Percentiles rank a stretch among this genome's conserved stretches.
These are phyloP conservation scores for Aspergillus sp. DNA, from an alignment of 2,329 filamentous ascomycete species.

Conservation along the genomic window DNA sequence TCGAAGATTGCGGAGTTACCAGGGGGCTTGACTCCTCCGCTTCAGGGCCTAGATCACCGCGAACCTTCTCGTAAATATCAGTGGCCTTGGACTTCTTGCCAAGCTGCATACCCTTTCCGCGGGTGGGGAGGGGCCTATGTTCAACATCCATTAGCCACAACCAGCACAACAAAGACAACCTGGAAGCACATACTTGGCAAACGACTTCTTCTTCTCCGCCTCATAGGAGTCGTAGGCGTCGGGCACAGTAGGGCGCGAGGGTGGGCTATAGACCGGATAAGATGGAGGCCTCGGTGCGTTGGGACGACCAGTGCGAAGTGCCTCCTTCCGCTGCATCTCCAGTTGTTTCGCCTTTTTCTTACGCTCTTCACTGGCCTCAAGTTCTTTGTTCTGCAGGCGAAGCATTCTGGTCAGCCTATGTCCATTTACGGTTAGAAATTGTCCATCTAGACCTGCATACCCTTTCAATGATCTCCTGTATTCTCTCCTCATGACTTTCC, in stretches of 20 bases:
- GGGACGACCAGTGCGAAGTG: slow-evolving; percentile 64
- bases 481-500: slow-evolving; percentile 98
- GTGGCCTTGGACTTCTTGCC: slow-evolving; percentile 98
- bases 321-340: slow-evolving; percentile 97
- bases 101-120: slow-evolving; percentile 97
- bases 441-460: slow-evolving; percentile 38
- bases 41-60: slow-evolving; percentile 81
- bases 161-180: background rate
- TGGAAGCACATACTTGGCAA: slow-evolving; percentile 56
- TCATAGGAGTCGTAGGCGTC: slow-evolving; percentile 92
- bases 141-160: slow-evolving; percentile 28
- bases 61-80: slow-evolving; percentile 93
- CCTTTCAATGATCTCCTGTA: slow-evolving; percentile 93
- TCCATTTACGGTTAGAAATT: background rate
- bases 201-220: slow-evolving; percentile 91
- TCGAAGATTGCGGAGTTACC: slow-evolving; percentile 50
- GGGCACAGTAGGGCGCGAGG: slow-evolving; percentile 61
- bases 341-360: slow-evolving; percentile 98
- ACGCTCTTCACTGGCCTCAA: slow-evolving; percentile 95
- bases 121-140: slow-evolving; percentile 52
- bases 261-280: slow-evolving; percentile 84
- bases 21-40: slow-evolving; percentile 65
- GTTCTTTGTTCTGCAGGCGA: slow-evolving; percentile 74
- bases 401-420: background rate
- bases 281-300: slow-evolving; percentile 64